These are phyloP conservation scores for Iris pallida DNA, from an alignment of 116 monocot species.

Conservation along the genomic window DNA sequence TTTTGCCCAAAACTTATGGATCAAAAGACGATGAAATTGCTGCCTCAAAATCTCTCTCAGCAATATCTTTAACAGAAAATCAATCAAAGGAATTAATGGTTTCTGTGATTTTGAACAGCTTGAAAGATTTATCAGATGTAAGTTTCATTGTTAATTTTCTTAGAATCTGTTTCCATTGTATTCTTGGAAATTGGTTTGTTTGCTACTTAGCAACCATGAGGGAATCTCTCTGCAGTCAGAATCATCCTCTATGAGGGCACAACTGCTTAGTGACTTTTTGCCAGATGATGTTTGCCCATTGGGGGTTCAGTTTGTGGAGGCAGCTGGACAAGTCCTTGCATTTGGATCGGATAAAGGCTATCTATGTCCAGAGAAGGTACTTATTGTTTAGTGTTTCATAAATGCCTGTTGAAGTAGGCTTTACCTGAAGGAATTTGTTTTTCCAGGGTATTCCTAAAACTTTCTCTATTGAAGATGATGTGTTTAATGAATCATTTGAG, in stretches of 20 bases:
- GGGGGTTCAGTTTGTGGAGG: slow-evolving; percentile 59
- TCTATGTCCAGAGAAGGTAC: slow-evolving; percentile 43
- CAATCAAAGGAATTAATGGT: slow-evolving; percentile 50
- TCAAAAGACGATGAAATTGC: slow-evolving; percentile 69
- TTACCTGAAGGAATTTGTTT: neutral
- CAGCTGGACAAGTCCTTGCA: slow-evolving; percentile 12
- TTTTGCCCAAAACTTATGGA: slow-evolving; percentile 41
- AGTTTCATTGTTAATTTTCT: neutral
- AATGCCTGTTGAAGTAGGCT: neutral
- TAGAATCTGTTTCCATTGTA: no score
- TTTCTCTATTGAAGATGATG: slow-evolving; percentile 49
- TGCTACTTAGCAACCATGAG: no score
- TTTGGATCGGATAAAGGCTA: slow-evolving; percentile 10
- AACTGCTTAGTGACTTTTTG: slow-evolving; percentile 58
- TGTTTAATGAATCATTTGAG: slow-evolving; percentile 46
- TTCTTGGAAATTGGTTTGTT: no score
- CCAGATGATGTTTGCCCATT: slow-evolving; percentile 74
- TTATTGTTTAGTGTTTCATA: neutral
- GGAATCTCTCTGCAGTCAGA: slow-evolving; percentile 37
- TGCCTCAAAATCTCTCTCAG: slow-evolving; percentile 65
- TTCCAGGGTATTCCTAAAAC: slow-evolving; percentile 37
- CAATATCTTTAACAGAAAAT: slow-evolving; percentile 30
- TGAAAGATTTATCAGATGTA: slow-evolving; percentile 62
- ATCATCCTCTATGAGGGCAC: slow-evolving; percentile 29
- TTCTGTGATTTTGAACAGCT: slow-evolving; percentile 53